Conservation (phyloP, 2,329 filamentous ascomycete genomes). For the Rhynchosporium agropyri region DNA sequence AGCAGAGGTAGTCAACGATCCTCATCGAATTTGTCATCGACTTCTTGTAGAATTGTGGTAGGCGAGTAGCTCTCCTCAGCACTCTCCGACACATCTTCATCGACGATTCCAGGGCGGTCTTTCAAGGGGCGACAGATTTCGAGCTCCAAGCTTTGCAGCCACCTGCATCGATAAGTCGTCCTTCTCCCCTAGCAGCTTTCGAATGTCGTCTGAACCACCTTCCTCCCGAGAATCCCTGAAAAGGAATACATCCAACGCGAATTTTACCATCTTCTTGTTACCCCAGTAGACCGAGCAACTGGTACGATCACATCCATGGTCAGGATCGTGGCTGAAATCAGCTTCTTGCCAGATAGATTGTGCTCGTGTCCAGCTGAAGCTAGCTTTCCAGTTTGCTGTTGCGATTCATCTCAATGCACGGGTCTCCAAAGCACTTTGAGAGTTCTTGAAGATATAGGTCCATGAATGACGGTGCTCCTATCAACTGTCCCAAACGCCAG, state of each 20-base stretch:
- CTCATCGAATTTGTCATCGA: neutral
- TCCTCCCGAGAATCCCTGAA: neutral
- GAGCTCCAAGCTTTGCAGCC: neutral
- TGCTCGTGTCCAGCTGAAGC: neutral
- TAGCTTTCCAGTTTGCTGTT: neutral
- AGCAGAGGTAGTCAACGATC: no score
- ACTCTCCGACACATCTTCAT: slow-evolving; percentile 2
- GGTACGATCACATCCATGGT: neutral
- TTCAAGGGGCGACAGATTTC: neutral
- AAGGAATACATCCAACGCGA: slow-evolving; percentile 18
- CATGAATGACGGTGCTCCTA: slow-evolving; percentile 7
- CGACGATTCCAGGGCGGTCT: neutral
- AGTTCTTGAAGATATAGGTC: neutral
- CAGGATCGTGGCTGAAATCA: neutral
- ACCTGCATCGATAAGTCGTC: neutral
- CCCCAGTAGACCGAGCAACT: slow-evolving; percentile 10
- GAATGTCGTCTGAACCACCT: neutral
- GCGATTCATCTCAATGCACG: neutral
- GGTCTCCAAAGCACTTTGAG: neutral
- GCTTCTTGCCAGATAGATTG: slow-evolving; percentile 2
- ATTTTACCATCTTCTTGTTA: slow-evolving; percentile 20
- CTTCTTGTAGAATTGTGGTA: neutral
- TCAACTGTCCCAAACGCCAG: neutral
- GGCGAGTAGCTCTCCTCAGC: neutral
- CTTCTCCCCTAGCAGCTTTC: neutral